Conservation (phyloP, 106 monocot genomes). For the Dendrobium catenatum region DNA sequence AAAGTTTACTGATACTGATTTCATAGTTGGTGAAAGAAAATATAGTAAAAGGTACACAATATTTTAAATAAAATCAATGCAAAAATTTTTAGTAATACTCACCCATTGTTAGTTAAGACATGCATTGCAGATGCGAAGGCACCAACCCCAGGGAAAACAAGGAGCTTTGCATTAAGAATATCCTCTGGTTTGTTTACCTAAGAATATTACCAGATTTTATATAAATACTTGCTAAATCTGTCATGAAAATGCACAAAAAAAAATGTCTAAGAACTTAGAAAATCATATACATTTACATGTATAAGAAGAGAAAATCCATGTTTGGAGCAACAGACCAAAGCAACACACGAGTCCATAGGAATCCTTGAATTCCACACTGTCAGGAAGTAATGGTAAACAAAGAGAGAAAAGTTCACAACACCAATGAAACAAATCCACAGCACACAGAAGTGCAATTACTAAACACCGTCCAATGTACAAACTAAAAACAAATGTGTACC, state of each 20-base stretch:
- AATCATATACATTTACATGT: neutral
- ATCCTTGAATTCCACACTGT: neutral
- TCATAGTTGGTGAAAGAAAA: neutral
- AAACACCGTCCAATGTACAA: too few species aligned
- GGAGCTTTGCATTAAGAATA: constrained; percentile 55
- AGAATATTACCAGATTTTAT: neutral
- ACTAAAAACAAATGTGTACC: too few species aligned
- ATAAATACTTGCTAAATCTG: neutral
- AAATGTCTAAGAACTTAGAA: neutral
- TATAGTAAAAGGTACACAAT: neutral
- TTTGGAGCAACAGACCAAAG: neutral
- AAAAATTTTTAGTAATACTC: neutral
- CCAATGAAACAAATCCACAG: neutral
- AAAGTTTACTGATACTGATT: neutral
- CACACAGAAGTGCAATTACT: neutral
- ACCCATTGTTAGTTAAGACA: constrained; percentile 57
- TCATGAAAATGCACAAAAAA: neutral
- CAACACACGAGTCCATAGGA: neutral
- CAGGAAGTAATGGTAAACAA: neutral
- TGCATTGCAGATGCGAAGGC: constrained; percentile 86
- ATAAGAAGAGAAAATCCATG: neutral
- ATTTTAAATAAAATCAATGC: neutral
- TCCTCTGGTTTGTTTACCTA: constrained; percentile 76
- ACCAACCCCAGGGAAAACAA: constrained; percentile 87
- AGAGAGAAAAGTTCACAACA: neutral